These are phyloP conservation scores for Eucalyptus grandis DNA, from an alignment of 345 rosid species.

Conservation along the genomic window DNA sequence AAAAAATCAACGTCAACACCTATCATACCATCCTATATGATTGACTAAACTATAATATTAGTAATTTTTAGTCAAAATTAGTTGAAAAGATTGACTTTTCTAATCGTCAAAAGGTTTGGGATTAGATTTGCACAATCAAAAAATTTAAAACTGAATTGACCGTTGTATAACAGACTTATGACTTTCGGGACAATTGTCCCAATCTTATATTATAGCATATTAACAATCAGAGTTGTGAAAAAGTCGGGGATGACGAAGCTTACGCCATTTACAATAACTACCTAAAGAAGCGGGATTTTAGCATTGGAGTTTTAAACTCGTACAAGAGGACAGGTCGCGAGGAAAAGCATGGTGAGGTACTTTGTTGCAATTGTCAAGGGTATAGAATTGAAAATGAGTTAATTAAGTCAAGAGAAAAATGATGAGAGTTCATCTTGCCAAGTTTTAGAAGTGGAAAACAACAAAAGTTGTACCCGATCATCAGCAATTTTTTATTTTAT, in stretches of 20 bases:
- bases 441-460: background rate
- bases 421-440: background rate
- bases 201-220: background rate
- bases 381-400: background rate
- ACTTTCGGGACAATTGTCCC: background rate
- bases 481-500: background rate
- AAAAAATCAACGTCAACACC: too few relatives aligned
- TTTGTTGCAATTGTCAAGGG: background rate
- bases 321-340: background rate
- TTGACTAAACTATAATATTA: accelerated
- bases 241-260: background rate
- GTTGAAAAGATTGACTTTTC: accelerated
- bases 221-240: background rate
- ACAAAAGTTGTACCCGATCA: background rate
- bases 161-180: accelerated
- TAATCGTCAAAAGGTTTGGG: accelerated
- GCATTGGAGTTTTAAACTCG: background rate
- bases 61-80: too few relatives aligned
- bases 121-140: background rate
- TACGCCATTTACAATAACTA: background rate
- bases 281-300: background rate
- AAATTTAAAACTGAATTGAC: background rate
- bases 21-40: too few relatives aligned
- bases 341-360: background rate
- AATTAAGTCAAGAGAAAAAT: background rate